These are phyloP conservation scores for Lichtheimia corymbifera DNA, from an alignment of 371 early-diverging fungal genomes.

Conservation along the genomic window DNA sequence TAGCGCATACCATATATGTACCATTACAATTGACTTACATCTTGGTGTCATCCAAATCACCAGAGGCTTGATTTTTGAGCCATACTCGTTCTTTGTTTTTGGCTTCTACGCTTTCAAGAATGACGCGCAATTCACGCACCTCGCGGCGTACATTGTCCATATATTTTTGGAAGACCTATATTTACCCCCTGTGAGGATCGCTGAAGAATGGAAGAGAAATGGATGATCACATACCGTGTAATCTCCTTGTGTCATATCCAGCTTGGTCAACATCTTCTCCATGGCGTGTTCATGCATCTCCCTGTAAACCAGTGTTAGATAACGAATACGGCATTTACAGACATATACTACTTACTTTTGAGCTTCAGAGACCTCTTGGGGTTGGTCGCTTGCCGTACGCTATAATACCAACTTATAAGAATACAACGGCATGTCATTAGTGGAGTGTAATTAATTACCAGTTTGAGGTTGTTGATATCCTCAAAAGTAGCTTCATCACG, in stretches of 20 bases:
- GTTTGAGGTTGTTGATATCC: conserved; percentile 61
- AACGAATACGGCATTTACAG: background rate
- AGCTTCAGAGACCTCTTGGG: conserved; percentile 54
- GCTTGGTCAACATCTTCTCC: conserved; percentile 60
- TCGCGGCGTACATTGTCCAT: conserved; percentile 70
- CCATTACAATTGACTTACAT: conserved; percentile 40
- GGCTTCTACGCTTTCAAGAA: conserved; percentile 77
- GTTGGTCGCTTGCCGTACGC: conserved; percentile 50
- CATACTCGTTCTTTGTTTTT: conserved; percentile 85
- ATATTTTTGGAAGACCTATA: conserved; percentile 51
- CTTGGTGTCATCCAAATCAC: conserved; percentile 84
- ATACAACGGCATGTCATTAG: background rate
- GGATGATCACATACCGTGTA: conserved; percentile 38
- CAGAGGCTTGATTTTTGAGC: conserved; percentile 79
- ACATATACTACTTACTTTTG: conserved; percentile 43
- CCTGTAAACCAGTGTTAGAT: conserved; percentile 18
- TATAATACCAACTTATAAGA: conserved; percentile 8
- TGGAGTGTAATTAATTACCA: conserved; percentile 44
- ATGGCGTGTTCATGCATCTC: conserved; percentile 72
- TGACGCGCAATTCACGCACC: conserved; percentile 75
- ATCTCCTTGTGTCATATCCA: conserved; percentile 76
- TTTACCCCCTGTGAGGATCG: too few relatives aligned
- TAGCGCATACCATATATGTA: background rate
- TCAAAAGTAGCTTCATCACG: conserved; percentile 65
- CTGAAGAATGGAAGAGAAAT: too few relatives aligned